These are phyloP conservation scores for Pseudogymnoascus destructans DNA, from an alignment of 2,329 filamentous ascomycete species.

Conservation along the genomic window DNA sequence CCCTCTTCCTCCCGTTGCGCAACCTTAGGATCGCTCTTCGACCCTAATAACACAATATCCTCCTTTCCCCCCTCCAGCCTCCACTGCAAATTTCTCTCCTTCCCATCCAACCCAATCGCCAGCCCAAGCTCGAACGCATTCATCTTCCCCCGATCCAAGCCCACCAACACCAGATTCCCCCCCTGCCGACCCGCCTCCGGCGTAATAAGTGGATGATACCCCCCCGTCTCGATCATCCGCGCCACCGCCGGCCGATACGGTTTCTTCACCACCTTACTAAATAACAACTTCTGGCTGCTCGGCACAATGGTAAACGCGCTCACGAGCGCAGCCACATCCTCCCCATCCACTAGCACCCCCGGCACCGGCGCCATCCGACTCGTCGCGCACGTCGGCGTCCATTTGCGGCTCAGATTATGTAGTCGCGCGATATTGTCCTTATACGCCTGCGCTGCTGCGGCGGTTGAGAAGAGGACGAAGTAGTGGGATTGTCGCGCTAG, in stretches of 20 bases:
- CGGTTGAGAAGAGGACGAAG: conserved; percentile 52
- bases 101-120: conserved; percentile 21
- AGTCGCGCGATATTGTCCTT: conserved; percentile 40
- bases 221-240: conserved; percentile 27
- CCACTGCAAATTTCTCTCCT: conserved; percentile 24
- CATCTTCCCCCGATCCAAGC: conserved; percentile 17
- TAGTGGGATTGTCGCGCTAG: conserved; percentile 52
- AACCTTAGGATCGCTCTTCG: conserved; percentile 11
- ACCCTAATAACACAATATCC: conserved; percentile 2
- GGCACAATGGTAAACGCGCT: conserved; percentile 38
- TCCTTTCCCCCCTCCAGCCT: conserved; percentile 16
- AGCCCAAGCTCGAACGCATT: conserved; percentile 14
- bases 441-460: conserved; percentile 48
- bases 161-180: conserved; percentile 23
- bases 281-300: conserved; percentile 24
- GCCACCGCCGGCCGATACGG: conserved; percentile 26
- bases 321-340: conserved; percentile 34
- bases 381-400: conserved; percentile 29
- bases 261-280: conserved; percentile 23
- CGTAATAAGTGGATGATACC: conserved; percentile 17
- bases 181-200: conserved; percentile 12
- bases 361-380: conserved; percentile 27
- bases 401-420: conserved; percentile 32
- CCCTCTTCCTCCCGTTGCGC: background rate
- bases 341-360: conserved; percentile 32